These are phyloP conservation scores for Schizosaccharomyces cryophilus DNA, from an alignment of 805 yeast genomes.

Conservation along the genomic window DNA sequence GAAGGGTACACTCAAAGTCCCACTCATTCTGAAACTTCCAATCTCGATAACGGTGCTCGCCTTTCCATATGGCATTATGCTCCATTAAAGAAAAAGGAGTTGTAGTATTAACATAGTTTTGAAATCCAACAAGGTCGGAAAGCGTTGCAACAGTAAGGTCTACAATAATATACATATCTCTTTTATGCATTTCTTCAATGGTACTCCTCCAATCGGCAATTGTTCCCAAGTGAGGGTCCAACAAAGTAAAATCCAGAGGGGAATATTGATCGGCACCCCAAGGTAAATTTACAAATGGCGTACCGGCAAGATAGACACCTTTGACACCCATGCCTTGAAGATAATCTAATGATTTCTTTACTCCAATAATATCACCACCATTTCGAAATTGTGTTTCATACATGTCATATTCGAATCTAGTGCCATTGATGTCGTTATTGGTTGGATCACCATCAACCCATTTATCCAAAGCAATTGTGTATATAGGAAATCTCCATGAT, in stretches of 20 bases:
- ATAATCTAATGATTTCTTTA: background rate
- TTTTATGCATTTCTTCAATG: background rate
- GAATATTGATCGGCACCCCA: conserved; percentile 3
- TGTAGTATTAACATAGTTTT: background rate
- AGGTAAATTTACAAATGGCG: conserved; percentile 1
- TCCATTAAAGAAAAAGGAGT: background rate
- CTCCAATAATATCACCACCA: conserved; percentile 2
- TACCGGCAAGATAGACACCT: background rate
- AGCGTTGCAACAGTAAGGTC: conserved; percentile 2
- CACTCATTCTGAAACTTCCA: background rate
- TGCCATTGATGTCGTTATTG: background rate
- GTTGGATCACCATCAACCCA: conserved; percentile 3
- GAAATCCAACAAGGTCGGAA: background rate
- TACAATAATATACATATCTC: background rate
- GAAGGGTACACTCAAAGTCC: background rate
- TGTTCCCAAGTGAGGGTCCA: conserved; percentile 2
- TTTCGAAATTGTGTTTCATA: background rate
- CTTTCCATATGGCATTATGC: conserved; percentile 1
- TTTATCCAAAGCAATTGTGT: background rate
- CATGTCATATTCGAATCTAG: background rate
- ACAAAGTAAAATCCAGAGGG: conserved; percentile 1
- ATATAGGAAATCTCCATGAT: background rate
- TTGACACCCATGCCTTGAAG: conserved; percentile 2
- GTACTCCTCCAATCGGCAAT: background rate
- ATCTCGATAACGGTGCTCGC: background rate